These are phyloP conservation scores for Leptosphaerulina australis DNA, from an alignment of 2,329 filamentous ascomycete genomes.

Conservation along the genomic window DNA sequence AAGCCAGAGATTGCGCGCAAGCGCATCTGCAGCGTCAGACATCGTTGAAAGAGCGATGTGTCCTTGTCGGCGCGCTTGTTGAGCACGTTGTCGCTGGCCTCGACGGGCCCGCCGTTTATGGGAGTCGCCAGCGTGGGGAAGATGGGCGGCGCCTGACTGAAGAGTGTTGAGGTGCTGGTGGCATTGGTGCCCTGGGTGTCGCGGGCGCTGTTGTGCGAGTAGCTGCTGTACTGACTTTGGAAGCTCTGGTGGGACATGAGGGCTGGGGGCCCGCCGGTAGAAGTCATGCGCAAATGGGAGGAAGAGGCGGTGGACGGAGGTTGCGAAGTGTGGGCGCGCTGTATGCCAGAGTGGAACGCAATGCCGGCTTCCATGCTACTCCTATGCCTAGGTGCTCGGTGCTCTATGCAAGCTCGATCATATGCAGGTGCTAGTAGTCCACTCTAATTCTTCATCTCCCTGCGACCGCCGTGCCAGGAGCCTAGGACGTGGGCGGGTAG, in stretches of 20 bases:
- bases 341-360: constrained; percentile 27
- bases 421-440: neutral
- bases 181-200: constrained; percentile 56
- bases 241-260: constrained; percentile 54
- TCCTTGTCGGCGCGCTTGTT: constrained; percentile 94
- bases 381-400: too few species aligned
- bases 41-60: constrained; percentile 93
- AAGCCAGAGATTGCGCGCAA: constrained; percentile 85
- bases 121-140: constrained; percentile 45
- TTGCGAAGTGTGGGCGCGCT: constrained; percentile 32
- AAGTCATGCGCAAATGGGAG: constrained; percentile 43
- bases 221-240: constrained; percentile 56
- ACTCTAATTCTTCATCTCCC: constrained; percentile 37
- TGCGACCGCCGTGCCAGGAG: constrained; percentile 15
- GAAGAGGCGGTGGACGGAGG: constrained; percentile 30
- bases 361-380: constrained; percentile 43
- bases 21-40: constrained; percentile 80
- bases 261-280: constrained; percentile 44
- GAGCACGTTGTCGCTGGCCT: constrained; percentile 91
- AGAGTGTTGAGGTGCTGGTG: constrained; percentile 54
- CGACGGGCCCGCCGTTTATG: constrained; percentile 64
- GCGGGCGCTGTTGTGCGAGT: constrained; percentile 54
- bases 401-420: neutral
- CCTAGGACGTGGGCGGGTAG: constrained; percentile 3
- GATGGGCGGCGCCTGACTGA: constrained; percentile 45